Base-by-base conservation (phyloP, 768 basidiomycete species). In the Xerocomellus intermedius region DNA sequence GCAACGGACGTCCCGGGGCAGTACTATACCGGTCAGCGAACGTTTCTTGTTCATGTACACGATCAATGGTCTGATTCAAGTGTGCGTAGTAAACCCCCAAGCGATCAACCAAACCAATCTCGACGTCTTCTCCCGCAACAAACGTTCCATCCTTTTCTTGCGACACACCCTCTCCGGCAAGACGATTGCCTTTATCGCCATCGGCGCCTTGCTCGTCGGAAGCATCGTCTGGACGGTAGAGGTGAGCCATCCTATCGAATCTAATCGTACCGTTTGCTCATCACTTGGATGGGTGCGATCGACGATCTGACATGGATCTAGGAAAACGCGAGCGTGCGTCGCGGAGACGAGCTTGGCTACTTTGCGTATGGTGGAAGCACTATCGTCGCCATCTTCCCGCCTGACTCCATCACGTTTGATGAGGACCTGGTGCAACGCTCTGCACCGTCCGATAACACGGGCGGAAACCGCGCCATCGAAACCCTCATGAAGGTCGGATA, bases 321-420 rank as follows among this genome's bases (percentile, higher is more conserved):
- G 68, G 75, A 79, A 55, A 76, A 78, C 9, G 72, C 78, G 42
- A 70, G 67, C 42, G 70, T 91, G 14, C 77, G 82, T 44, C 82
- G 82, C 53, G 89, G 88, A 42, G 83, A 86, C 32, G 83, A 86
- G 69, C 74, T 86, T 0, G 85, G 85, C 56, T 77, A 80, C 61
- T 86, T 85, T 59, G 80, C 84, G 26, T 91, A 91, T 64, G 90
- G 89, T 1, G 89, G 89, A n/a, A 87, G 85, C 60, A 91, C 89
- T 2, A 58, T 84, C 32, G 78, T 89, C 28, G 75, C 67, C 19
- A 64, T 89, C 17, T 87, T 87, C 69, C 84, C 85, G 4, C 72
- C 71, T 32, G 78, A 79, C 22, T 63, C 79, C 5, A 68, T 81
- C 38, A 64, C 77, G 75, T 85, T 84, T 57, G 87, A 90, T 59